Base-by-base conservation (phyloP, 164 flowering plant genomes). In the Houttuynia cordata region DNA sequence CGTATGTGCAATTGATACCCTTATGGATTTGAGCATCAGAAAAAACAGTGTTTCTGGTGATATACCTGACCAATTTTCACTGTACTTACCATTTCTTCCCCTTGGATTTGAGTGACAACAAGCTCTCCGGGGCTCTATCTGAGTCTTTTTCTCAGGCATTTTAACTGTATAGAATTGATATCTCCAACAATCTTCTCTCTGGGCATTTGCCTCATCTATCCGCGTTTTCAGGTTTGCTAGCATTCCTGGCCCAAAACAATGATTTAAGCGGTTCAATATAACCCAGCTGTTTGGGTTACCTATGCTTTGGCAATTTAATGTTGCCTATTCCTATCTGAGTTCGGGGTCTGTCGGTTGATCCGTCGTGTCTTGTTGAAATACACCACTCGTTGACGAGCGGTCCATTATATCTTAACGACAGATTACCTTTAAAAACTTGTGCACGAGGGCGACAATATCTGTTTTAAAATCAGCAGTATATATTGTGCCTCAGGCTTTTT, bases 121-220 rank as follows among this genome's bases (percentile, higher is more conserved):
- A 37, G 19, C 59, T 82, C 59, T 58, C 75, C 3, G 81, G 84
- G 13, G 63, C 50, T 52, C 67, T 82, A 51, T 81, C 87, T 3
- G 55, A 10, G 1, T 75, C 80, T 1, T 56, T 79, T 18, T 53
- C 83, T 3, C n/a, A n/a, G 64, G 59, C 79, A 39, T 64, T 51
- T 15, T 80, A 79, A 51, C 59, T 81, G 57, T 78, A 79, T 57
- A 56, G 49, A 40, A 66, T 83, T 4, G 74, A 72, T 40, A 57
- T 83, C 24, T 78, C 82, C 0, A n/a, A 68, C 64, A 83, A 83
- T 22, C 49, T 56, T 8, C 70, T 83, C 52, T 67, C 85, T 0
- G 85, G 83, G 14, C n/a, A 52, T 6, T 49, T 83, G 71, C 86
- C 88, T 15, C 73, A 79, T 65, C 57, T 83, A 52, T 20, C 76